These are phyloP conservation scores for Paecilomyces formosus DNA, from an alignment of 2,329 filamentous ascomycete species.

Conservation along the genomic window DNA sequence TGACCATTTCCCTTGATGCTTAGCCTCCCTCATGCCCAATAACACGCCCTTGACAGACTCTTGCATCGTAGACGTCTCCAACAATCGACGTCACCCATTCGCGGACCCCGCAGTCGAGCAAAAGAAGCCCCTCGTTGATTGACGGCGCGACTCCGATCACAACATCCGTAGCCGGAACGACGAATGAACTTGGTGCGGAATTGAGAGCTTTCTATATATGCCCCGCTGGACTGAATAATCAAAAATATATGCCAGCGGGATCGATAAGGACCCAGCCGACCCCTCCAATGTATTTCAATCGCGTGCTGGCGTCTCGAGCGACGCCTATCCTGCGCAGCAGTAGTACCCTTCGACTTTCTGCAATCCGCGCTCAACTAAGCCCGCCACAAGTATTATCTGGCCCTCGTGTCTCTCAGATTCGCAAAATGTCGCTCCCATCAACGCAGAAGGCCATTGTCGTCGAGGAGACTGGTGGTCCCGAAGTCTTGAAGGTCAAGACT, in stretches of 20 bases:
- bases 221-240: neutral
- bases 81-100: neutral
- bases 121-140: neutral
- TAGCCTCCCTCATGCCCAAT: neutral
- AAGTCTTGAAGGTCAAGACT: constrained; percentile 64
- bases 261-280: neutral
- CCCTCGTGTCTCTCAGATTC: constrained; percentile 30
- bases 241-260: neutral
- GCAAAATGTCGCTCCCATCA: constrained; percentile 45
- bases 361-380: constrained; percentile 1
- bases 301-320: neutral
- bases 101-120: neutral
- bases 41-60: neutral
- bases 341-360: neutral
- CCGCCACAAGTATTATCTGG: neutral
- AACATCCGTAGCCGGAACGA: neutral
- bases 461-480: constrained; percentile 62
- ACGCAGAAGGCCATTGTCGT: constrained; percentile 69
- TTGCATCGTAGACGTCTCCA: neutral
- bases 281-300: constrained; percentile 1
- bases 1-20: neutral
- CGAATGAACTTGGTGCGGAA: neutral
- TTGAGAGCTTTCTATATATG: neutral
- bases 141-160: neutral
- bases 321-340: neutral